phyloP scores from a whole-genome alignment of 441 rosid genomes.

The Codiaeum variegatum region DNA sequence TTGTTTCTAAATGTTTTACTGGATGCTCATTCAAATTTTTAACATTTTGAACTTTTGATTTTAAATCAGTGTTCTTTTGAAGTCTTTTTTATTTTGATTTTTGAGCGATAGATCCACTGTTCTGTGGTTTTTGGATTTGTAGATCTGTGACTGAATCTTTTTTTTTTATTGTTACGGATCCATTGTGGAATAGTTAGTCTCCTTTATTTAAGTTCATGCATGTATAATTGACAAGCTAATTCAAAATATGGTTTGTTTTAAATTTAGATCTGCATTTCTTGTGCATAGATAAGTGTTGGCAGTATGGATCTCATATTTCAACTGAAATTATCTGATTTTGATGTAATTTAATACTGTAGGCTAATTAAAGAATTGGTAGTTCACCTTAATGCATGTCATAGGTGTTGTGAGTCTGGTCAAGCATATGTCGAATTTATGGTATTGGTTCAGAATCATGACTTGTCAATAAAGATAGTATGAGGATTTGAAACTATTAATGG shows the following conservation, averaged over 20 bases:
- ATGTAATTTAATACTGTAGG: neutral
- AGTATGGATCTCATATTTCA: neutral
- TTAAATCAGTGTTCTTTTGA: too few relatives aligned
- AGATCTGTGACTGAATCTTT: conserved; percentile 26
- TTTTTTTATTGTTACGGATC: conserved; percentile 16
- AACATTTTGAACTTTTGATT: neutral
- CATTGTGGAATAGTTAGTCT: neutral
- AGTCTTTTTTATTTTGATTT: neutral
- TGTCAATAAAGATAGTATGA: too few relatives aligned
- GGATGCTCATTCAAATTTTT: conserved; percentile 1
- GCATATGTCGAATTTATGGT: neutral
- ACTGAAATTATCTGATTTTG: neutral
- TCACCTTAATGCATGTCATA: neutral
- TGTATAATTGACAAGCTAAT: neutral
- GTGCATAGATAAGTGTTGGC: neutral
- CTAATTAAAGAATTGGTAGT: neutral
- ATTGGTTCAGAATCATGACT: neutral
- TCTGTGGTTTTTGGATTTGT: conserved; percentile 6
- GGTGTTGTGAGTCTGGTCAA: neutral
- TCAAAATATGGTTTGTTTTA: neutral
- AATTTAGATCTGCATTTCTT: conserved; percentile 13
- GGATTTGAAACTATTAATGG: neutral
- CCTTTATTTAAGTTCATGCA: neutral
- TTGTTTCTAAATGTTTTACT: neutral
- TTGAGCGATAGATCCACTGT: conserved; percentile 10